Percentiles rank a stretch among this genome's conserved stretches.
phyloP scores from a whole-genome alignment of 2,329 filamentous ascomycete species.

The Cryoendolithus antarcticus region DNA sequence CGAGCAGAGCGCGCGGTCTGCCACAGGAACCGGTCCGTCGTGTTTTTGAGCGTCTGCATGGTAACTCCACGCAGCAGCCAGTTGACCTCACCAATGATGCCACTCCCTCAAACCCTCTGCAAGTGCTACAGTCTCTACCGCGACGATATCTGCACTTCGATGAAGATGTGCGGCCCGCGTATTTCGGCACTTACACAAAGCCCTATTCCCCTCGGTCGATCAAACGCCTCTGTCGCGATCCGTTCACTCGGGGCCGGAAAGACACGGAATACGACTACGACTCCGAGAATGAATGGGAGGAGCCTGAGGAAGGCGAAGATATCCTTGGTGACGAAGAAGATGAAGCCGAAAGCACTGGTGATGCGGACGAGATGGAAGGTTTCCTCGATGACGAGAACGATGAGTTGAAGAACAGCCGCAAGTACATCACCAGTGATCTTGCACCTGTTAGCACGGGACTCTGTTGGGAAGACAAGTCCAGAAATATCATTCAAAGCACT shows the following conservation, averaged over 20 bases:
- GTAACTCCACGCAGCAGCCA: slow-evolving; percentile 25
- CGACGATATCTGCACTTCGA: slow-evolving; percentile 51
- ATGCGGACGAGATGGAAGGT: slow-evolving; percentile 76
- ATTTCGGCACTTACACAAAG: slow-evolving; percentile 60
- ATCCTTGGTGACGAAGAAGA: slow-evolving; percentile 53
- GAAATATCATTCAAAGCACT: slow-evolving; percentile 34
- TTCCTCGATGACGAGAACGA: slow-evolving; percentile 77
- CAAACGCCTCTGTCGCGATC: slow-evolving; percentile 42
- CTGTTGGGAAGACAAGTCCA: slow-evolving; percentile 61
- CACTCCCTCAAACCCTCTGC: slow-evolving; percentile 9
- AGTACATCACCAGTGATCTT: slow-evolving; percentile 52
- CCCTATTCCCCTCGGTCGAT: slow-evolving; percentile 34
- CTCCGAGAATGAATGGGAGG: slow-evolving; percentile 74
- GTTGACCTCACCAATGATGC: slow-evolving; percentile 32
- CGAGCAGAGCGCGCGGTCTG: background rate
- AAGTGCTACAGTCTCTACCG: slow-evolving; percentile 33
- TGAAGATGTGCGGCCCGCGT: slow-evolving; percentile 54
- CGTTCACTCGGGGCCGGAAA: slow-evolving; percentile 40
- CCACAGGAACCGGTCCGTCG: background rate
- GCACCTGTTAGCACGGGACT: slow-evolving; percentile 69
- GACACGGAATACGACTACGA: slow-evolving; percentile 72
- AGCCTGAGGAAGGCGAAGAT: slow-evolving; percentile 57
- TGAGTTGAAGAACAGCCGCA: slow-evolving; percentile 46
- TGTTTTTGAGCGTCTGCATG: slow-evolving; percentile 21
- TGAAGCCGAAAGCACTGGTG: slow-evolving; percentile 57